A percentile compares a stretch with the other conserved stretches of the same genome.
phyloP scores from a whole-genome alignment of 192 early-diverging fungal genomes.

The Fimicolochytrium jonesii region DNA sequence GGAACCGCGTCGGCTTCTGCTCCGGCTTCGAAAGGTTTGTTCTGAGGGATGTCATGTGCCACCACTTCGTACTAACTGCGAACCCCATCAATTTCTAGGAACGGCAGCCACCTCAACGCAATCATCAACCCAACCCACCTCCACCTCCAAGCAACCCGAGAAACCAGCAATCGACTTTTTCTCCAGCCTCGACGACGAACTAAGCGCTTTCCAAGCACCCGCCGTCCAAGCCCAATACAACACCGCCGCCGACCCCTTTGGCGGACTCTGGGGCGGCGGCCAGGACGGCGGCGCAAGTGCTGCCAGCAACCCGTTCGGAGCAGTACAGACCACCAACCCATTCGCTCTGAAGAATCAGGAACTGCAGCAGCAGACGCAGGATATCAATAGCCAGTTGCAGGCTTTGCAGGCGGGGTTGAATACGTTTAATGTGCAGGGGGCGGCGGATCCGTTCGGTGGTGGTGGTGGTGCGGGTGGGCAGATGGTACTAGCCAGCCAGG shows the following conservation, averaged over 20 bases:
- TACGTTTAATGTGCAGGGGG: no score
- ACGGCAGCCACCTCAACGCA: not conserved
- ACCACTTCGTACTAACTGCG: not conserved
- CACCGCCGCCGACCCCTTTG: slow-evolving; percentile 15
- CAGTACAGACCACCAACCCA: slow-evolving; percentile 10
- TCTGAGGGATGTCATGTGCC: not conserved
- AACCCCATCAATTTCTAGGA: not conserved
- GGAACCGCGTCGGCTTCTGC: no score
- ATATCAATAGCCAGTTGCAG: slow-evolving; percentile 14
- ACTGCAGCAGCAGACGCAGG: slow-evolving; percentile 22
- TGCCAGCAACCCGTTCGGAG: slow-evolving; percentile 15
- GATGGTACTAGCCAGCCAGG: no score
- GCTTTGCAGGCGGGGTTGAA: slow-evolving; percentile 6
- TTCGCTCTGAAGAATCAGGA: slow-evolving; percentile 15
- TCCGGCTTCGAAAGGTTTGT: not conserved
- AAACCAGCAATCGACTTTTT: slow-evolving; percentile 36
- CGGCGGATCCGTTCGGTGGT: not conserved
- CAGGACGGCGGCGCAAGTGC: not conserved
- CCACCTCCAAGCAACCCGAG: not conserved
- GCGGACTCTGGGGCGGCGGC: slow-evolving; percentile 14
- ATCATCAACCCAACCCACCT: not conserved
- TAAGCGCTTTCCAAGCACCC: slow-evolving; percentile 32
- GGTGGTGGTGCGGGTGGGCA: not conserved
- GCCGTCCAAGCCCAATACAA: slow-evolving; percentile 29
- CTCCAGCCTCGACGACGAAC: slow-evolving; percentile 35